A percentile compares a stretch with the other conserved stretches of the same genome.
Evolutionary conservation across 2,329 filamentous ascomycete genomes (phyloP).

Genomic region (Hyphodiscus sp.): DNA sequence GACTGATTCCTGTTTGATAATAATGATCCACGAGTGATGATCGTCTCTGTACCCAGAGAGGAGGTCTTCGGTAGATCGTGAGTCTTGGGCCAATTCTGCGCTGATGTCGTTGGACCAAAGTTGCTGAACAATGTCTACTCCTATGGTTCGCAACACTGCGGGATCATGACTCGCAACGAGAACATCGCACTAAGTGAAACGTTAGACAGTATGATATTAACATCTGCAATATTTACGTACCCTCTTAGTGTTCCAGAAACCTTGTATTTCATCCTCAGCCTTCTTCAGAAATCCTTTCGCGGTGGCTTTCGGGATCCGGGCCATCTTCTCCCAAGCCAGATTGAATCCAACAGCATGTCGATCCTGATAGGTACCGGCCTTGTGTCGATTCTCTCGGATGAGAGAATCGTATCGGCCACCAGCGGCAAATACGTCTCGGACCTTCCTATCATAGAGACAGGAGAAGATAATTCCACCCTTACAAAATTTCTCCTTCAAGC

Average conservation of each 20-base stretch:
- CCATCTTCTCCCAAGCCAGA: constrained; percentile 76
- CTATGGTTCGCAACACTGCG: constrained; percentile 65
- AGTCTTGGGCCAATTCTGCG: constrained; percentile 78
- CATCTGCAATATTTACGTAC: constrained; percentile 44
- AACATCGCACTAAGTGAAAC: constrained; percentile 65
- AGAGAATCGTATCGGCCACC: constrained; percentile 89
- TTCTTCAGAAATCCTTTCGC: constrained; percentile 63
- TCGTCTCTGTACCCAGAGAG: constrained; percentile 70
- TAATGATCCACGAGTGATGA: constrained; percentile 77
- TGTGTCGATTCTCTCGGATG: constrained; percentile 75
- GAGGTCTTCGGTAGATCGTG: constrained; percentile 72
- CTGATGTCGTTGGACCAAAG: constrained; percentile 82
- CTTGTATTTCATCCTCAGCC: constrained; percentile 52
- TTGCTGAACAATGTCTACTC: constrained; percentile 68
- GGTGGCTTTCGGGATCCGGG: constrained; percentile 39
- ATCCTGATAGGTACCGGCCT: constrained; percentile 55
- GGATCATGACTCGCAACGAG: constrained; percentile 84
- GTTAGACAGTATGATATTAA: constrained; percentile 5
- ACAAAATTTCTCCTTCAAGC: constrained; percentile 89
- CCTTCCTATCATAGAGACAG: constrained; percentile 79
- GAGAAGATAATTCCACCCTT: constrained; percentile 81
- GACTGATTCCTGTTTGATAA: constrained; percentile 71
- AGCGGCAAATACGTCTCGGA: constrained; percentile 81
- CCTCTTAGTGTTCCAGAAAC: constrained; percentile 55
- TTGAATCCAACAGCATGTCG: constrained; percentile 89